A percentile compares a stretch with the other conserved stretches of the same genome.
These are phyloP conservation scores for Mucor plumbeus DNA, from an alignment of 371 early-diverging fungal genomes.

Conservation along the genomic window DNA sequence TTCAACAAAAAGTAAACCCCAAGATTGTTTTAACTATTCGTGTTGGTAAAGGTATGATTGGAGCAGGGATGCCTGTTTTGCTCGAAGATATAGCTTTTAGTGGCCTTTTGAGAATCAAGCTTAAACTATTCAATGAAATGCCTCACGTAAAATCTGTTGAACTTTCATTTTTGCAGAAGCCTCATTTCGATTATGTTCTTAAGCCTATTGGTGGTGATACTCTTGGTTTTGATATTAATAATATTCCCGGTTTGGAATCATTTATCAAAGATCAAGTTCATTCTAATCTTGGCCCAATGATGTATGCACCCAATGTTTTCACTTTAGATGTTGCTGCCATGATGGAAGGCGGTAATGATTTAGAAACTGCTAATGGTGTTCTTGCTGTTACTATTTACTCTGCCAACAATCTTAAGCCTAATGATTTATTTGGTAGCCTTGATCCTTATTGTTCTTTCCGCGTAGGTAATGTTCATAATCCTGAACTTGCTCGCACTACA, in stretches of 20 bases:
- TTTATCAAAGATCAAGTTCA: conserved; percentile 80
- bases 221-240: conserved; percentile 77
- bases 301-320: conserved; percentile 86
- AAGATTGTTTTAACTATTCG: conserved; percentile 90
- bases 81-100: conserved; percentile 90
- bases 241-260: conserved; percentile 76
- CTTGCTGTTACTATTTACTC: conserved; percentile 75
- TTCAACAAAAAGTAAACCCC: conserved; percentile 76
- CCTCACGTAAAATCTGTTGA: conserved; percentile 89
- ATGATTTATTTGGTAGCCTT: conserved; percentile 77
- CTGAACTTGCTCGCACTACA: conserved; percentile 62
- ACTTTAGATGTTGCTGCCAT: conserved; percentile 79
- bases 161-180: conserved; percentile 84
- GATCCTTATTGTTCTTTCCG: conserved; percentile 81
- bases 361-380: conserved; percentile 75
- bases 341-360: conserved; percentile 66
- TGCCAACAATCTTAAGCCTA: conserved; percentile 77
- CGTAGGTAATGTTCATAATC: conserved; percentile 61
- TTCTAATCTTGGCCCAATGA: conserved; percentile 73
- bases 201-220: conserved; percentile 91
- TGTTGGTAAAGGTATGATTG: conserved; percentile 86
- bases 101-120: conserved; percentile 76
- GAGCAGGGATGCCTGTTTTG: conserved; percentile 89
- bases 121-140: conserved; percentile 80
- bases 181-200: conserved; percentile 88